Evolutionary conservation across 495 filamentous ascomycete species (phyloP), one percentile per base, ranked within the genome.

Genomic region (Penicillium lividum): DNA sequence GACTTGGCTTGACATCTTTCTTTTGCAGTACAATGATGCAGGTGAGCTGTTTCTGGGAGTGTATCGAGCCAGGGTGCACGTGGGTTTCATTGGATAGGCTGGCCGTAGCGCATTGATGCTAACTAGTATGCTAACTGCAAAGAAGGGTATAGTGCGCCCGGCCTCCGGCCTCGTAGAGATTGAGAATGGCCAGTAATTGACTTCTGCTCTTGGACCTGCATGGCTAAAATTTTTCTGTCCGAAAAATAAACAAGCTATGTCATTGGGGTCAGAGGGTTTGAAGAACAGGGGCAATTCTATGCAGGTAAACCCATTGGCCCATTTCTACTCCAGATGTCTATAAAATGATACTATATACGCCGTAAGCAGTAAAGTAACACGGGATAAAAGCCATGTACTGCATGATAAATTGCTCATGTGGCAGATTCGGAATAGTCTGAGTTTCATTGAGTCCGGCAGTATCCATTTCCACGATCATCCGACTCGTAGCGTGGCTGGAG

Each of bases 401-500:
- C 27, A 48, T 27, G 3, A 30, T 48, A 49, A 31, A 49, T 30
- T 49, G 28, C 46, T 49, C 46, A 49, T 49, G 46, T 46, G 46
- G 46, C 13, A 30, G 3, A 30, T 16, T n/a, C 11, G 28, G 46
- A n/a, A 16, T 15, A 16, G 38, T 16, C 13, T 16, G 38, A 22
- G 22, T 22, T 22, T 22, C 22, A 22, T 40, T 28, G 28, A 47
- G 22, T 15, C 11, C 15, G 28, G 27, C 5, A 29, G 27, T 16
- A 6, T 5, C 31, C 28, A 31, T 49, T 49, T 9, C 56, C 56
- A 58, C 40, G 57, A 59, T 54, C 57, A 56, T 51, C 58, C 45
- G 22, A 54, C 36, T 49, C 46, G 28, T 31, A 18, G 27, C 43
- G 43, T 18, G 27, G 30, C 16, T 33, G 46, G 50, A 25, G 46